These are phyloP conservation scores for Boletus subparvulus DNA, from an alignment of 768 basidiomycete genomes.

Conservation along the genomic window DNA sequence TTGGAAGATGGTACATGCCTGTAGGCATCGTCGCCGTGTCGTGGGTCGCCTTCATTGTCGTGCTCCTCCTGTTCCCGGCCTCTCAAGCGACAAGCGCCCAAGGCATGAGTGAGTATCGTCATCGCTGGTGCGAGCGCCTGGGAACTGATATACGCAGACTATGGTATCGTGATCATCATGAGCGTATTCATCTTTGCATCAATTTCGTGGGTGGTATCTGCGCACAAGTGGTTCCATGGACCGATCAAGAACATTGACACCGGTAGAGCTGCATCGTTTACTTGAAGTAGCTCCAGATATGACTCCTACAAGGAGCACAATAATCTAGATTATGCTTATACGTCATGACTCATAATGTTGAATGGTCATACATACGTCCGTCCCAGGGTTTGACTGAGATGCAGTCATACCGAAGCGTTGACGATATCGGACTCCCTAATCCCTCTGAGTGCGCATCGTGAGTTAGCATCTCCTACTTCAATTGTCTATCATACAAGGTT, in stretches of 20 bases:
- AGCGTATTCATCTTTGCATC: conserved; percentile 64
- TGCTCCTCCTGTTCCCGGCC: conserved; percentile 59
- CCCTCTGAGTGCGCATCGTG: background rate
- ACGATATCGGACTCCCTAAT: background rate
- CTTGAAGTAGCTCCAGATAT: conserved; percentile 12
- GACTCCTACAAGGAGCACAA: background rate
- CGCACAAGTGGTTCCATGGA: conserved; percentile 69
- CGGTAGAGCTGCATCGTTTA: background rate
- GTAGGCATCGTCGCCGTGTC: conserved; percentile 59
- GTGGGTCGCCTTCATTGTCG: conserved; percentile 63
- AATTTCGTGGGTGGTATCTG: conserved; percentile 63
- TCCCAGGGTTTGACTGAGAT: background rate
- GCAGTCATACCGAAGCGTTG: background rate
- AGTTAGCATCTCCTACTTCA: background rate
- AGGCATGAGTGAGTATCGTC: conserved; percentile 55
- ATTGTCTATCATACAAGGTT: background rate
- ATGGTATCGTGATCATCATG: conserved; percentile 64
- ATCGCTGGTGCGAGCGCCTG: background rate
- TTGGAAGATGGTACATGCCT: conserved; percentile 61
- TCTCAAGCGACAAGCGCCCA: conserved; percentile 38
- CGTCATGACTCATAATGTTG: too few species aligned
- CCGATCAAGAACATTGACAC: conserved; percentile 53
- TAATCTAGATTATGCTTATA: background rate
- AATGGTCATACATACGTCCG: background rate
- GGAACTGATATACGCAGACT: conserved; percentile 44